Evolutionary conservation across 2,329 filamentous ascomycete species (phyloP), one percentile per base, ranked within the genome.

Genomic region (Neurospora crassa): DNA sequence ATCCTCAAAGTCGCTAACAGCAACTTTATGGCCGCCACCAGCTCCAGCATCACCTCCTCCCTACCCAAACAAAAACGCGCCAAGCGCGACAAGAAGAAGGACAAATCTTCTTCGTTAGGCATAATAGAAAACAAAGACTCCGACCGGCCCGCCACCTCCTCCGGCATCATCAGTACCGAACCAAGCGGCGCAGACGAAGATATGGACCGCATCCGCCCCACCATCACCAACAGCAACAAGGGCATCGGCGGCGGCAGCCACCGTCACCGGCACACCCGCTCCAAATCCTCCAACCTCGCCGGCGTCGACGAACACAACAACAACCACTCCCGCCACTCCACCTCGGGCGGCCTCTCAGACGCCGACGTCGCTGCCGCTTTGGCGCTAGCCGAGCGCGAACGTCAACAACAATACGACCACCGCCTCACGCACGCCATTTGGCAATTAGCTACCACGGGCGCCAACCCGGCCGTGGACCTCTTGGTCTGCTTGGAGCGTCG

Each of bases 1-100:
- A 90, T 99, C 43, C 85, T 99, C 43, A 97, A 94, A 80, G 94
- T 94, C 1, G 96, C 96, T 70, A 99, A 98, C 80, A 96, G 94
- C 63, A 94, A 92, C 72, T 97, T 98, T 82, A 95, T 99, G 90
- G 92, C 90, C 37, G 92, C 94, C 3, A 97, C 94, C 0, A 96
- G 92, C 79, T 93, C 91, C 68, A 95, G 92, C 73, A 90, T 97
- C 73, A 92, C 92, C 0, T 92, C 90, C 70, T 93, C 90, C 67
- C 83, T 94, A 5, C 92, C 92, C 1, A 93, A 88, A 67, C 85
- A 89, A 75, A 91, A 92, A 80, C 84, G 89, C 42, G 81, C 80
- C 7, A 79, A 80, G 71, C 74, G 79, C 11, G 76, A 77, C 42
- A 78, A 81, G 68, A 80, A 77, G 63, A 75, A 80, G 72, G 78